Base-by-base conservation (phyloP, 768 basidiomycete genomes). In the Pulveroboletus sp. region DNA sequence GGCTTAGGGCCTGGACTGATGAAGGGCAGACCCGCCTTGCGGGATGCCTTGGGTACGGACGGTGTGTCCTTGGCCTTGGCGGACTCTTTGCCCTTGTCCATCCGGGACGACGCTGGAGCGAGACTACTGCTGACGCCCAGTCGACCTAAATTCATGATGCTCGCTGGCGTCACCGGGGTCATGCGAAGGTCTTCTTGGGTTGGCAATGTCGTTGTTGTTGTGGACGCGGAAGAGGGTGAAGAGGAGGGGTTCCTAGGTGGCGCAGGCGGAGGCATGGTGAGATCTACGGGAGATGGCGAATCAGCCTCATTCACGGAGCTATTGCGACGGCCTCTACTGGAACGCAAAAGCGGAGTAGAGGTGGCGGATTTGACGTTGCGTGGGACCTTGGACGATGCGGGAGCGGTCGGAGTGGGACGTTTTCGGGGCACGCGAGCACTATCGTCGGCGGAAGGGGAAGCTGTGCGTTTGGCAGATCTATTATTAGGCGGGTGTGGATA, bases 261-360 rank as follows among this genome's bases (percentile, higher is more conserved):
- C 9, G 87, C 88, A 8, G 91, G 89, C 0, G 93, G 92, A 2
- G 90, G 90, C 91, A 94, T 93, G 10, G 82, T 77, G 17, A 89
- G 68, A 68, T 95, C 93, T 2, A 95, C 90, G 2, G 93, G 92
- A 6, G 88, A 90, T 1, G 93, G 91, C 0, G 86, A 82, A 58
- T 88, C 85, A 11, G 60, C 68, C 38, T 74, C 73, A 26, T 67
- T 71, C 35, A 70, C 62, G 24, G 64, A 68, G 61, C 75, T 76
- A 31, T 72, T 72, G 51, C 72, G 72, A 27, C 75, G 65, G 5
- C 67, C 61, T 16, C 73, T 69, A n/a, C 71, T 68, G 3, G 76
- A 75, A 32, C 75, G 71, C 43, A 85, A 61, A 22, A 81, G 62
- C 1, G 83, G 82, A 4, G 83, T 84, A 19, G 81, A 83, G 38